Evolutionary conservation across 31 red algal species (phyloP).

Genomic region (Odonthalia washingtoniensis): DNA sequence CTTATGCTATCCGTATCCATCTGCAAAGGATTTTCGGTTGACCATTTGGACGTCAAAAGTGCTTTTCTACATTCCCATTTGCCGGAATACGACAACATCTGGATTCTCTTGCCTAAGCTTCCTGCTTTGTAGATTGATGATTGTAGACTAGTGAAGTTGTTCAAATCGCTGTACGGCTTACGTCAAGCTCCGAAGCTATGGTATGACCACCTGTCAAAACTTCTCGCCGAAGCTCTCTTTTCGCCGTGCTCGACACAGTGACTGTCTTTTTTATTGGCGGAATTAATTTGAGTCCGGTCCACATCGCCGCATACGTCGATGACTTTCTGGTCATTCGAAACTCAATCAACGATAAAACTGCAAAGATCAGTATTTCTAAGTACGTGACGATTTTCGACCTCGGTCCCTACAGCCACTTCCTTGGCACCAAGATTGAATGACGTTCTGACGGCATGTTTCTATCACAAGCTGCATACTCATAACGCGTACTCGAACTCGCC

Average conservation of each 20-base stretch:
- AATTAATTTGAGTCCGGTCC: too few relatives aligned
- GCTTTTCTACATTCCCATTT: slow-evolving; percentile 19
- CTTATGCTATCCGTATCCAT: not conserved
- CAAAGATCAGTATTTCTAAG: too few relatives aligned
- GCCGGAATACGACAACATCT: not conserved
- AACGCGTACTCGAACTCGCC: too few relatives aligned
- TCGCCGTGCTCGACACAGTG: too few relatives aligned
- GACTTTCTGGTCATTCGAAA: not conserved
- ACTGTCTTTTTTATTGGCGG: too few relatives aligned
- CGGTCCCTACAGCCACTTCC: too few relatives aligned
- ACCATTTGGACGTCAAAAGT: slow-evolving; percentile 30
- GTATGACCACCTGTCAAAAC: slow-evolving; percentile 30
- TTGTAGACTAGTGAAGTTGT: not conserved
- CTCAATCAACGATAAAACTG: too few relatives aligned
- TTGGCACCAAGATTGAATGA: too few relatives aligned
- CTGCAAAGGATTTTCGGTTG: not conserved
- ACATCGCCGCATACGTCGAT: slow-evolving; percentile 10
- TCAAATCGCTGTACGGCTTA: slow-evolving; percentile 44
- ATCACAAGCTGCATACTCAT: too few relatives aligned
- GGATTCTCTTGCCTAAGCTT: slow-evolving; percentile 7
- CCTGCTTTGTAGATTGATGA: not conserved
- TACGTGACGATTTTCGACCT: too few relatives aligned
- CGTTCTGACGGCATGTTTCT: too few relatives aligned
- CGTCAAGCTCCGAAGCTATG: slow-evolving; percentile 62
- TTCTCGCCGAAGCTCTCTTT: not conserved